phyloP scores from a whole-genome alignment of 1,284 basidiomycete species.

The Trichosporon faecale region DNA sequence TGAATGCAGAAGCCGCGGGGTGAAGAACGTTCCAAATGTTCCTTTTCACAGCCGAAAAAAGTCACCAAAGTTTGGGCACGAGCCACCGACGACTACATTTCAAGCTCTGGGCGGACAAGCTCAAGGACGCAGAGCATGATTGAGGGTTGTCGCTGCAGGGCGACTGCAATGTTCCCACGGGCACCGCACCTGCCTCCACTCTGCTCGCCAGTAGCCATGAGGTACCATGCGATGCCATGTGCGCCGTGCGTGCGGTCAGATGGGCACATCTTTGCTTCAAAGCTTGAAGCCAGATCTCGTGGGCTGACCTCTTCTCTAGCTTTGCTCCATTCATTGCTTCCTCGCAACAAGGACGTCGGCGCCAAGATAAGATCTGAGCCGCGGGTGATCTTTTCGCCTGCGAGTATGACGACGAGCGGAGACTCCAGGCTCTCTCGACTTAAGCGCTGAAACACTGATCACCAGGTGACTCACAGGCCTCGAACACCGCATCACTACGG shows the following conservation, averaged over 20 bases:
- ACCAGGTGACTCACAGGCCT: not conserved
- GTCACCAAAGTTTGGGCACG: too few species aligned
- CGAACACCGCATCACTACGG: too few species aligned
- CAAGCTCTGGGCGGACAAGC: not conserved
- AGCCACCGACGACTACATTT: too few species aligned
- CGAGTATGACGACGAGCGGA: too few species aligned
- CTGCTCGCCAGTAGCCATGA: too few species aligned
- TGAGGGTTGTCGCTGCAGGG: not conserved
- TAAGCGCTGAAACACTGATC: not conserved
- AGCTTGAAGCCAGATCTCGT: not conserved
- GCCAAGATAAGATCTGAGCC: not conserved
- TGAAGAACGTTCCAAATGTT: not conserved
- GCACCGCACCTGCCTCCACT: too few species aligned
- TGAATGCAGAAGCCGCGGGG: not conserved
- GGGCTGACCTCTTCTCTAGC: not conserved
- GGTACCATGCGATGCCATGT: too few species aligned
- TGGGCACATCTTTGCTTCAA: not conserved
- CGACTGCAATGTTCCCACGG: not conserved
- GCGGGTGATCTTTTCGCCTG: not conserved
- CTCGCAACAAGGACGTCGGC: not conserved
- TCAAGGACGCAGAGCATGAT: not conserved
- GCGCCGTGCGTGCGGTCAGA: too few species aligned
- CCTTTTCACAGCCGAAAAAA: too few species aligned
- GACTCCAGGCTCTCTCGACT: not conserved
- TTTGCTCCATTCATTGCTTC: not conserved